phyloP scores from a whole-genome alignment of 495 filamentous ascomycete genomes.

The Xylaria acuta region DNA sequence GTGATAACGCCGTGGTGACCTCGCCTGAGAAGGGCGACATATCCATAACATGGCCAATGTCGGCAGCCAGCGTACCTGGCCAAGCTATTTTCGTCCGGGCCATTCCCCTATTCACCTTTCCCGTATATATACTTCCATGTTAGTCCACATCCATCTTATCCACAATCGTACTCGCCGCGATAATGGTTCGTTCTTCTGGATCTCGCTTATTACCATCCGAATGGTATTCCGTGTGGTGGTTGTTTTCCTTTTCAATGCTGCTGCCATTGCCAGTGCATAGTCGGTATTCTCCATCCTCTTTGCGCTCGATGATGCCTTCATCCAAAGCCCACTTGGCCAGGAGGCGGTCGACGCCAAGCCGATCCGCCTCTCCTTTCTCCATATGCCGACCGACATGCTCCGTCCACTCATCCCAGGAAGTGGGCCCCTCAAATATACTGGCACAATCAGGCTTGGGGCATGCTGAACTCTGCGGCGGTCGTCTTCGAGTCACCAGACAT shows the following conservation, averaged over 20 bases:
- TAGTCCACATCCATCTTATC: constrained; percentile 46
- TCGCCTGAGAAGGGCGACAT: background rate
- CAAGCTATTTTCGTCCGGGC: background rate
- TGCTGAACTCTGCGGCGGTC: constrained; percentile 68
- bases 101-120: background rate
- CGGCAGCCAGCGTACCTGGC: background rate
- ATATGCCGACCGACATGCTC: constrained; percentile 93
- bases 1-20: background rate
- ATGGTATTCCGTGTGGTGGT: constrained; percentile 35
- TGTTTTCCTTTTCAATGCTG: constrained; percentile 40
- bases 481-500: constrained; percentile 71
- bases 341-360: constrained; percentile 57
- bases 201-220: constrained; percentile 33
- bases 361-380: constrained; percentile 65
- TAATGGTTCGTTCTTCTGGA: constrained; percentile 36
- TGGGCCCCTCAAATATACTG: constrained; percentile 69
- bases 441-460: constrained; percentile 76
- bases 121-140: constrained; percentile 23
- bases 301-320: constrained; percentile 62
- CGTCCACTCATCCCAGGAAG: constrained; percentile 85
- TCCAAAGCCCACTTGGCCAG: constrained; percentile 64
- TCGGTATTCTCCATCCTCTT: constrained; percentile 57
- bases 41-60: background rate
- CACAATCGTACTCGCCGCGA: constrained; percentile 41
- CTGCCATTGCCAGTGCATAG: constrained; percentile 46